Percentiles rank a stretch among this genome's conserved stretches.
Evolutionary conservation across 2,329 filamentous ascomycete species (phyloP).

Genomic region (Chaetomium olivaceum): DNA sequence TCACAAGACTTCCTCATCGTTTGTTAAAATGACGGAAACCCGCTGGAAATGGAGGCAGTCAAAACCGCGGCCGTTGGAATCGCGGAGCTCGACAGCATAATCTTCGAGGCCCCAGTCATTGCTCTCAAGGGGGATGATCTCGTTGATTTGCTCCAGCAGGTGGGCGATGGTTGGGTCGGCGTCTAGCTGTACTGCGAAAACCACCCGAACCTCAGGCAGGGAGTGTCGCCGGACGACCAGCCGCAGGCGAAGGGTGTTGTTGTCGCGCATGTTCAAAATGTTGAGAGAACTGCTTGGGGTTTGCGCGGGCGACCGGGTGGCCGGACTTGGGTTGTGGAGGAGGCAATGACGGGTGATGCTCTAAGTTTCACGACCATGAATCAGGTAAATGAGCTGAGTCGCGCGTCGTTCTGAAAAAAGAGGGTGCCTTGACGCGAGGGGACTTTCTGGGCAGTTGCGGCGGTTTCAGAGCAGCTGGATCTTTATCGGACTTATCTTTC

Average conservation of each 20-base stretch:
- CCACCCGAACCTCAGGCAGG: conserved; percentile 69
- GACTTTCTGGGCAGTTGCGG: background rate
- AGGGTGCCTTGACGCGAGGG: conserved; percentile 2
- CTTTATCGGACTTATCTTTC: background rate
- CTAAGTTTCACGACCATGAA: background rate
- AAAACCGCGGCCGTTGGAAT: conserved; percentile 60
- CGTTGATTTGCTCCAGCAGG: conserved; percentile 76
- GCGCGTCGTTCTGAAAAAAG: background rate
- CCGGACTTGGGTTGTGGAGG: background rate
- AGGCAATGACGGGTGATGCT: background rate
- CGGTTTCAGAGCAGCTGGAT: background rate
- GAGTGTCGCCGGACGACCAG: conserved; percentile 71
- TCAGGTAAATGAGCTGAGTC: background rate
- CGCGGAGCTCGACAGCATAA: conserved; percentile 75
- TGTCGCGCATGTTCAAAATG: conserved; percentile 37
- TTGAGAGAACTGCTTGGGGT: background rate
- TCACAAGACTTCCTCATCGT: conserved; percentile 81
- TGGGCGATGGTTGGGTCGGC: conserved; percentile 70
- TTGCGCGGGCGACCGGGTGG: background rate
- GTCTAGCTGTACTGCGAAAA: conserved; percentile 65
- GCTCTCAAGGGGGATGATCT: conserved; percentile 77
- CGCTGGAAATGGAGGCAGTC: conserved; percentile 87
- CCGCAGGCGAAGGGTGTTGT: conserved; percentile 65
- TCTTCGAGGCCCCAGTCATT: conserved; percentile 85
- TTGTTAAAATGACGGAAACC: conserved; percentile 68